Conservation (phyloP, 2,329 filamentous ascomycete species). For the Grosmannia huntii region DNA sequence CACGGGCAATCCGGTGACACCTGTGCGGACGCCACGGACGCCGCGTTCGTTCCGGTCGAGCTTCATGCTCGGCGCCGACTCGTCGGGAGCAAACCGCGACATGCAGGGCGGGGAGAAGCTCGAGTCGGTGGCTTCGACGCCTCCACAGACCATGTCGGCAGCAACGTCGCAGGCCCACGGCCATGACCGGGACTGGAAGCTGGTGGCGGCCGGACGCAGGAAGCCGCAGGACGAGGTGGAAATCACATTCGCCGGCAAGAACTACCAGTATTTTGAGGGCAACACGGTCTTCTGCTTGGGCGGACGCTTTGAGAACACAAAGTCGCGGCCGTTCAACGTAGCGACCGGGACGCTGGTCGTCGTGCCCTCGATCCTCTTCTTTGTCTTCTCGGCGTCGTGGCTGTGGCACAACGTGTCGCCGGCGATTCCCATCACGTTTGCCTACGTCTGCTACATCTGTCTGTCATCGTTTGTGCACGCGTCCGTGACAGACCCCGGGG, state of each 20-base stretch:
- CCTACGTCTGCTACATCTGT: slow-evolving; percentile 81
- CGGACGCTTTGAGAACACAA: slow-evolving; percentile 78
- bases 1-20: slow-evolving; percentile 35
- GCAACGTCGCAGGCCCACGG: slow-evolving; percentile 16
- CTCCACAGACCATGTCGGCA: slow-evolving; percentile 34
- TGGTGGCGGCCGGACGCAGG: neutral
- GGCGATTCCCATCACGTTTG: slow-evolving; percentile 79
- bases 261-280: slow-evolving; percentile 86
- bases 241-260: slow-evolving; percentile 37
- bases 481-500: slow-evolving; percentile 82
- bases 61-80: slow-evolving; percentile 48
- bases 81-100: slow-evolving; percentile 39
- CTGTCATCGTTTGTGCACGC: slow-evolving; percentile 91
- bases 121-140: slow-evolving; percentile 68
- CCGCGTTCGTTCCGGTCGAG: slow-evolving; percentile 65
- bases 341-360: slow-evolving; percentile 72
- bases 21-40: slow-evolving; percentile 60
- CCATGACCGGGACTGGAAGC: slow-evolving; percentile 19
- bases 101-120: slow-evolving; percentile 66
- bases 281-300: slow-evolving; percentile 85
- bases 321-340: slow-evolving; percentile 78
- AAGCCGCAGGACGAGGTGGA: neutral
- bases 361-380: slow-evolving; percentile 70
- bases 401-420: slow-evolving; percentile 79
- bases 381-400: slow-evolving; percentile 72